Conservation (phyloP, 805 yeast species). For the Kluyveromyces wickerhamii region DNA sequence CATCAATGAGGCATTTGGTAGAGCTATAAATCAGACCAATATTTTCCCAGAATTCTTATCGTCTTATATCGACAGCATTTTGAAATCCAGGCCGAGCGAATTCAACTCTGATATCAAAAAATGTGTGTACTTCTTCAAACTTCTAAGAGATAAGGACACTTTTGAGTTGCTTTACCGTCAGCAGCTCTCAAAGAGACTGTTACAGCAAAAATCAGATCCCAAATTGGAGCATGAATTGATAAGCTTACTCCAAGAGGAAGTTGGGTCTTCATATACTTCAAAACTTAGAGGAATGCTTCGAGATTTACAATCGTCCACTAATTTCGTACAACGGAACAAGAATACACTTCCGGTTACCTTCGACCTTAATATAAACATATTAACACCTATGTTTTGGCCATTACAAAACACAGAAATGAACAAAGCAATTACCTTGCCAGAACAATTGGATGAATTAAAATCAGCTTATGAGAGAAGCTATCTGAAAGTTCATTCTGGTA, state of each 20-base stretch:
- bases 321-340: constrained; percentile 24
- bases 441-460: constrained; percentile 35
- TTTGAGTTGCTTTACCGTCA: constrained; percentile 81
- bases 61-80: constrained; percentile 48
- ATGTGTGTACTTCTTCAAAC: constrained; percentile 56
- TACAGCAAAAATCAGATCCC: constrained; percentile 39
- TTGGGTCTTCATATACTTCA: constrained; percentile 72
- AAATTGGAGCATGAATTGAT: constrained; percentile 68
- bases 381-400: constrained; percentile 67
- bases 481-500: constrained; percentile 42
- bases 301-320: constrained; percentile 55
- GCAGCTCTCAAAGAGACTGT: constrained; percentile 74
- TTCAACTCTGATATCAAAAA: constrained; percentile 21
- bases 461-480: constrained; percentile 46
- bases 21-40: constrained; percentile 44
- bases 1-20: constrained; percentile 53
- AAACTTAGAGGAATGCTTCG: constrained; percentile 81
- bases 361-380: constrained; percentile 43
- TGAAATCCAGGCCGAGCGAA: constrained; percentile 37
- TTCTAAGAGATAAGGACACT: constrained; percentile 72
- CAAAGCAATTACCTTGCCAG: constrained; percentile 36
- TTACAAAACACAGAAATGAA: constrained; percentile 35
- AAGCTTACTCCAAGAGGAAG: constrained; percentile 59
- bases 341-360: constrained; percentile 13
- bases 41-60: constrained; percentile 49